Base-by-base conservation (phyloP, 1,284 basidiomycete species). In the Malassezia yamatoensis region DNA sequence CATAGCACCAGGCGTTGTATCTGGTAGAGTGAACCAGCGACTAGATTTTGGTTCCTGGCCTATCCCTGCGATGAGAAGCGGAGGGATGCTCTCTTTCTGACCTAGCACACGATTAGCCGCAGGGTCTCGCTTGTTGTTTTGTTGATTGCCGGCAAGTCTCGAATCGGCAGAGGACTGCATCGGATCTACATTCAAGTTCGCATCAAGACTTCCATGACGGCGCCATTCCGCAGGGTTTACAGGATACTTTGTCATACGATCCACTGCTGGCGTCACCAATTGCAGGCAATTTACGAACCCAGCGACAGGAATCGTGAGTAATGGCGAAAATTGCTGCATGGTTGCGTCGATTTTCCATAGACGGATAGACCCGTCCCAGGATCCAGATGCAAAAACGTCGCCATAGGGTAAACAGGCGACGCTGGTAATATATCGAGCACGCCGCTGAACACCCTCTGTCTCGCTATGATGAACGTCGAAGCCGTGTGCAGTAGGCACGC, bases 211-310 rank as follows among this genome's bases (percentile, higher is more conserved):
- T 12, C 40, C 16, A n/a, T 46, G 37, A 0, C 63, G 48, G 15
- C 61, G 63, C 59, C 59, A 70, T 39, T 47, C 33, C 8, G 12
- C 11, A 0, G 52, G 45, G 0, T 36, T 15, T 10, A 66, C 54
- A 3, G 61, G 51, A 37, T 59, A 54, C 13, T 59, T 43, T 3
- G 40, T 44, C 20, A 44, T n/a, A 11, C 29, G 43, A 1, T 62
- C 52, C 1, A 52, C 43, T 11, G 37, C 20, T 0, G 63, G 48
- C 1, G 84, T 76, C 35, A 91, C 62, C 44, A 96, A 76, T 72
- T 94, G 89, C 0, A 98, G 77, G 7, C 87, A 88, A 77, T 98
- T 99, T 68, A 96, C 79, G 49, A 94, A 83, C 0, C 93, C 94
- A 0, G 79, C 79, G 0, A 81, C 83, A 0, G 82, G 76, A 15